Base-by-base conservation (phyloP, 352 stramenopile genomes). In the Globisporangium paroecandrum region DNA sequence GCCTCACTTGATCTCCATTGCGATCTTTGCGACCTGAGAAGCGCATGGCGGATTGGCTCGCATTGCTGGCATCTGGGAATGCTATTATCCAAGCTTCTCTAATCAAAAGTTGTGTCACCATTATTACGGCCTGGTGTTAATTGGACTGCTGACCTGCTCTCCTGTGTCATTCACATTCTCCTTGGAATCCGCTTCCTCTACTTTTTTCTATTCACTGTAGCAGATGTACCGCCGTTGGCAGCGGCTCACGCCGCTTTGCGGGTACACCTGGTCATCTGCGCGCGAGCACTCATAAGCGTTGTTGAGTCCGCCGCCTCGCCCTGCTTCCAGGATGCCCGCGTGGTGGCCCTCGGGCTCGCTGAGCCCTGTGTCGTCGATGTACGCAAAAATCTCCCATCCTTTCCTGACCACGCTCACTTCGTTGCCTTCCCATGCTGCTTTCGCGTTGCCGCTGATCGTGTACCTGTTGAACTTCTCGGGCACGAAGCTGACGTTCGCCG, bases 141-240 rank as follows among this genome's bases (percentile, higher is more conserved):
- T 20, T 46, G 43, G 18, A 12, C 43, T 20, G 38, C 38, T n/a
- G 13, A n/a, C 7, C 8, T 72, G 51, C 75, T 74, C 41, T 64
- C 41, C 36, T 13, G 12, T 47, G 29, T 18, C 43, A 49, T 49
- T 20, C 41, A 13, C 15, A 24, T 51, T 51, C 18, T 4, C 43
- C 25, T 46, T 2, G 18, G 1, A 4, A 24, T 18, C 12, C 12
- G 4, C 12, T 20, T 38, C 38, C 18, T 6, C 25, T 34, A 64
- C 66, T 29, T 43, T 12, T 24, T 13, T 25, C 22, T 58, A 70
- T 6, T 70, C 57, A 10, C 65, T 65, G 22, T 13, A 56, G 57
- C 65, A 70, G 32, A 70, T 65, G 24, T 70, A 70, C 20, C 65
- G 22, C 47, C 58, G 29, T n/a, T 47, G 29, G 25, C 65, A 70